Percentiles rank a stretch among this genome's conserved stretches.
Conservation (phyloP, 1,139 yeast genomes). For the Geotrichum cucujoidarum region DNA sequence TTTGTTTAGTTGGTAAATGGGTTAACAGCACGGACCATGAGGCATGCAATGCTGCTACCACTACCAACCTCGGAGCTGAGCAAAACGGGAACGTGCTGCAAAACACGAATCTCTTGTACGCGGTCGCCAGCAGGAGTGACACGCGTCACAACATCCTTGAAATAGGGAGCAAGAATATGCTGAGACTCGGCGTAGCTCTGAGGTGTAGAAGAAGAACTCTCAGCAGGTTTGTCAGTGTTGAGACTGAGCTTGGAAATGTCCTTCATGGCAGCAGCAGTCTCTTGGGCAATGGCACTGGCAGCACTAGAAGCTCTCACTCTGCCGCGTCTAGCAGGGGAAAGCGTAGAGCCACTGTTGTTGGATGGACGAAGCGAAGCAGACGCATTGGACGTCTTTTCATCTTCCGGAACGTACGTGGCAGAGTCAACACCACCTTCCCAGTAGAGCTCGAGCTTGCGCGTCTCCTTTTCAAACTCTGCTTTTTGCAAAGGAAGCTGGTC, state of each 20-base stretch:
- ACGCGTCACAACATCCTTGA: constrained; percentile 52
- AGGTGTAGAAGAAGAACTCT: constrained; percentile 20
- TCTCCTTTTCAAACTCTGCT: constrained; percentile 79
- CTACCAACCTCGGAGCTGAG: constrained; percentile 86
- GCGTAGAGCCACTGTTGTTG: neutral
- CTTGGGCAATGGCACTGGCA: constrained; percentile 57
- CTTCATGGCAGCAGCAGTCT: constrained; percentile 18
- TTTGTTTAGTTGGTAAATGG: constrained; percentile 65
- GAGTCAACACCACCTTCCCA: constrained; percentile 93
- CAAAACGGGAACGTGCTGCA: constrained; percentile 75
- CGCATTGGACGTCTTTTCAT: constrained; percentile 53
- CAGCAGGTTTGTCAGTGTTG: constrained; percentile 20
- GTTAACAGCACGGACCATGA: constrained; percentile 87
- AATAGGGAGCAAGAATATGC: constrained; percentile 51
- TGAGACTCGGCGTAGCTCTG: constrained; percentile 29
- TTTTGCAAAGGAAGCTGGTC: constrained; percentile 89
- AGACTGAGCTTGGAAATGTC: constrained; percentile 20
- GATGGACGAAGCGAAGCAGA: constrained; percentile 8
- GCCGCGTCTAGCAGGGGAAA: constrained; percentile 10
- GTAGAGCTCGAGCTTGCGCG: constrained; percentile 68
- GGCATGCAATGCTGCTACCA: constrained; percentile 70
- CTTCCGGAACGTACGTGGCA: constrained; percentile 86
- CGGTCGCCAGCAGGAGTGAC: constrained; percentile 44
- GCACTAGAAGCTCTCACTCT: constrained; percentile 56
- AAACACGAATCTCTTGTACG: constrained; percentile 77